phyloP scores from a whole-genome alignment of 495 filamentous ascomycete genomes.

The Xylaria longipes region DNA sequence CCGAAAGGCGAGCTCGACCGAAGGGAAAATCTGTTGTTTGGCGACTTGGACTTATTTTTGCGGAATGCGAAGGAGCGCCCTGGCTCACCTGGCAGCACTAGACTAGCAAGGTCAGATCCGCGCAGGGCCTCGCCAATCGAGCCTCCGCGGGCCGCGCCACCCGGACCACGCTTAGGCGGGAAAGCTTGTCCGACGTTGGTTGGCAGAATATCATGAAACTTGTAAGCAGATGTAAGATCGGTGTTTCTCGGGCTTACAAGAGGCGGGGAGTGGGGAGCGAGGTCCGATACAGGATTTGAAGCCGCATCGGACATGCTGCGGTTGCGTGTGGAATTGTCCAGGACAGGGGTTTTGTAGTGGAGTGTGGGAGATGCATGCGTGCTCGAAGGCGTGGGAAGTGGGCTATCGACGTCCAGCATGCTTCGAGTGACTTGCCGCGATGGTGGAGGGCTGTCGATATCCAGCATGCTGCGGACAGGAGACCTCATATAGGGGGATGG shows the following conservation, averaged over 20 bases:
- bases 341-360: slow-evolving; percentile 33
- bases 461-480: slow-evolving; percentile 62
- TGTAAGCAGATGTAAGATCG: slow-evolving; percentile 56
- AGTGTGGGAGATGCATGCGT: slow-evolving; percentile 54
- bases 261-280: slow-evolving; percentile 41
- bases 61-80: slow-evolving; percentile 54
- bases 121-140: slow-evolving; percentile 59
- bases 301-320: slow-evolving; percentile 60
- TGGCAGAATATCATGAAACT: slow-evolving; percentile 59
- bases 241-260: slow-evolving; percentile 35
- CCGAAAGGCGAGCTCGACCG: slow-evolving; percentile 66
- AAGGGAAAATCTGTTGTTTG: slow-evolving; percentile 58
- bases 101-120: slow-evolving; percentile 49
- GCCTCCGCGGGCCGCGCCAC: slow-evolving; percentile 47
- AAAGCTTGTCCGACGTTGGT: slow-evolving; percentile 51
- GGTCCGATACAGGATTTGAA: slow-evolving; percentile 46
- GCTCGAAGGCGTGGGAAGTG: slow-evolving; percentile 37
- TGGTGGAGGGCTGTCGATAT: slow-evolving; percentile 50
- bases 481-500: slow-evolving; percentile 58
- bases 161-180: slow-evolving; percentile 50
- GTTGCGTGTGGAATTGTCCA: slow-evolving; percentile 42
- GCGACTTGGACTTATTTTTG: slow-evolving; percentile 68
- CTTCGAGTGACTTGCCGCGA: slow-evolving; percentile 57
- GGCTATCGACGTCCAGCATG: slow-evolving; percentile 63
- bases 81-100: slow-evolving; percentile 52